These are phyloP conservation scores for Coemansia sp. DNA, from an alignment of 371 early-diverging fungal species.

Conservation along the genomic window DNA sequence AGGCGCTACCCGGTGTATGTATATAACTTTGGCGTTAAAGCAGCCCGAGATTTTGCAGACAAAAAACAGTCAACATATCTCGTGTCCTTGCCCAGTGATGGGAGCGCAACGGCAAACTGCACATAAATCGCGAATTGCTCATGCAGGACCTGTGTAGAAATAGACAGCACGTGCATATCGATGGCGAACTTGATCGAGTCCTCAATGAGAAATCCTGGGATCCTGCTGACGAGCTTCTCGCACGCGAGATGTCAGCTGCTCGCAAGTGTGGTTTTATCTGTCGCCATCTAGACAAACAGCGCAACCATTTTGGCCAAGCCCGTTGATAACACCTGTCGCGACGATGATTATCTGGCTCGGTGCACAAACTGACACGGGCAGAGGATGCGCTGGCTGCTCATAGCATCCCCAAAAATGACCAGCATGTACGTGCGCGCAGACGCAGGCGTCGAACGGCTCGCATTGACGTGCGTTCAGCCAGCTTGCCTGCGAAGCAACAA, in stretches of 20 bases:
- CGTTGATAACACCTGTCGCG: too few relatives aligned
- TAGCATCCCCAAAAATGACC: too few relatives aligned
- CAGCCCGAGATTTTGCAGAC: too few relatives aligned
- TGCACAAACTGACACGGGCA: too few relatives aligned
- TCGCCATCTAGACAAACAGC: neutral
- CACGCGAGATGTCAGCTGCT: constrained; percentile 3
- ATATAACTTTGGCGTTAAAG: too few relatives aligned
- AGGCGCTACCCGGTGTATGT: too few relatives aligned
- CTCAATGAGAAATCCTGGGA: neutral
- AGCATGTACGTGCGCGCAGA: constrained; percentile 1
- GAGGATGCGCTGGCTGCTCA: too few relatives aligned
- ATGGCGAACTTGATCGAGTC: neutral
- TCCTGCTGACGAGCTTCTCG: neutral
- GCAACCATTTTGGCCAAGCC: too few relatives aligned
- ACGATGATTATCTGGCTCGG: too few relatives aligned
- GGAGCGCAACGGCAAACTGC: too few relatives aligned
- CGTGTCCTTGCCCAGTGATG: too few relatives aligned
- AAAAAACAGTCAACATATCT: too few relatives aligned
- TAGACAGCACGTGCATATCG: constrained; percentile 5
- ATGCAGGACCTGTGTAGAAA: neutral
- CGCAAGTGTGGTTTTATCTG: neutral
- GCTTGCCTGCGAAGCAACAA: neutral
- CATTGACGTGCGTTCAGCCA: neutral
- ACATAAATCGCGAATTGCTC: neutral
- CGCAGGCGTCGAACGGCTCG: neutral